Conservation (phyloP, 768 basidiomycete genomes). For the Candolleomyces eurysporus region DNA sequence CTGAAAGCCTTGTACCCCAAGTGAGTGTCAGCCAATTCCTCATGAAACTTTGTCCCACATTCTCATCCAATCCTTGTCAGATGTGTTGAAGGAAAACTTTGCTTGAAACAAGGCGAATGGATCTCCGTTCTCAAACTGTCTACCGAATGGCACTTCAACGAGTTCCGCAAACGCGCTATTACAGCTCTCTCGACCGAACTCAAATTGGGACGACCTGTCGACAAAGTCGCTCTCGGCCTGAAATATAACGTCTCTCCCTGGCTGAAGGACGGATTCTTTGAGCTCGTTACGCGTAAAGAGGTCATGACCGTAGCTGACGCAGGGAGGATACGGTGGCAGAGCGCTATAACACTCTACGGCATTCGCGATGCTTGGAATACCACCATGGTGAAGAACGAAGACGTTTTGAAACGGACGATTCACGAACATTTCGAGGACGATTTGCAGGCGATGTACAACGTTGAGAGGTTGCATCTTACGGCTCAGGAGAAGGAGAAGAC, state of each 20-base stretch:
- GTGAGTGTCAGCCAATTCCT: background rate
- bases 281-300: background rate
- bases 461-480: background rate
- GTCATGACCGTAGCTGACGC: background rate
- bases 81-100: background rate
- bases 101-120: slow-evolving; percentile 28
- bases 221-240: background rate
- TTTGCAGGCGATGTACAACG: background rate
- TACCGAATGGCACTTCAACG: slow-evolving; percentile 34
- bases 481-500: background rate
- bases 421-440: background rate
- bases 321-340: background rate
- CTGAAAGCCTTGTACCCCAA: slow-evolving; percentile 7
- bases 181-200: background rate
- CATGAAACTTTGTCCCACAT: background rate
- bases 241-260: background rate
- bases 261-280: background rate
- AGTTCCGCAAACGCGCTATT: slow-evolving; percentile 27
- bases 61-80: background rate
- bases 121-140: slow-evolving; percentile 36
- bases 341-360: background rate
- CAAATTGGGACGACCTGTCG: background rate
- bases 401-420: background rate
- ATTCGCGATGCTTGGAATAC: background rate
- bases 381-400: background rate